A percentile compares a stretch with the other conserved stretches of the same genome.
phyloP scores from a whole-genome alignment of 2,329 filamentous ascomycete genomes.

The Pseudocercospora cruenta region DNA sequence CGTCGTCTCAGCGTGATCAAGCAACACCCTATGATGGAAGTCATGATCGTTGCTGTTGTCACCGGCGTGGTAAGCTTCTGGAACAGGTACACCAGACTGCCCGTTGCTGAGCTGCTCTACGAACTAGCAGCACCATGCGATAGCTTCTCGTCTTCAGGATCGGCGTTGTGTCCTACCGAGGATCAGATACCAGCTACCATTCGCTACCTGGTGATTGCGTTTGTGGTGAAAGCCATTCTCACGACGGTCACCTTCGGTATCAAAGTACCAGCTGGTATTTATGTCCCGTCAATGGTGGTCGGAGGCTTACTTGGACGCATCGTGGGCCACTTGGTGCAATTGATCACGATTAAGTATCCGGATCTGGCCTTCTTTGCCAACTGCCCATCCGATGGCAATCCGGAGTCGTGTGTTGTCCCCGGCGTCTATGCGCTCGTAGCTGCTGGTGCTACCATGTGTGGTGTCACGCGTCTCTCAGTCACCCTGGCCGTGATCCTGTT shows the following conservation, averaged over 20 bases:
- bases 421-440: constrained; percentile 96
- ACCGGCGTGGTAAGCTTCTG: constrained; percentile 89
- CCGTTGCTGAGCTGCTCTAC: constrained; percentile 86
- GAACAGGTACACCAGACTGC: constrained; percentile 86
- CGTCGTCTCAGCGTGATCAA: constrained; percentile 81
- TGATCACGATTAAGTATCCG: constrained; percentile 74
- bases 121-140: constrained; percentile 90
- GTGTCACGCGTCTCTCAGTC: constrained; percentile 89
- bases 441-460: constrained; percentile 96
- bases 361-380: constrained; percentile 72
- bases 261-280: constrained; percentile 95
- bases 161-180: constrained; percentile 76
- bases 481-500: constrained; percentile 95
- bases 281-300: constrained; percentile 98
- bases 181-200: constrained; percentile 82
- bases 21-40: constrained; percentile 80
- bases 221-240: constrained; percentile 85
- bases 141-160: constrained; percentile 64
- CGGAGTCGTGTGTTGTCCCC: constrained; percentile 86
- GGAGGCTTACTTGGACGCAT: constrained; percentile 89
- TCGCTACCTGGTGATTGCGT: constrained; percentile 71
- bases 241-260: constrained; percentile 94
- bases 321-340: constrained; percentile 83
- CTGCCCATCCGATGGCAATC: constrained; percentile 68
- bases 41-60: constrained; percentile 80